A percentile compares a stretch with the other conserved stretches of the same genome.
Conservation (phyloP, 257 asterid species). For the Henckelia pumila region DNA sequence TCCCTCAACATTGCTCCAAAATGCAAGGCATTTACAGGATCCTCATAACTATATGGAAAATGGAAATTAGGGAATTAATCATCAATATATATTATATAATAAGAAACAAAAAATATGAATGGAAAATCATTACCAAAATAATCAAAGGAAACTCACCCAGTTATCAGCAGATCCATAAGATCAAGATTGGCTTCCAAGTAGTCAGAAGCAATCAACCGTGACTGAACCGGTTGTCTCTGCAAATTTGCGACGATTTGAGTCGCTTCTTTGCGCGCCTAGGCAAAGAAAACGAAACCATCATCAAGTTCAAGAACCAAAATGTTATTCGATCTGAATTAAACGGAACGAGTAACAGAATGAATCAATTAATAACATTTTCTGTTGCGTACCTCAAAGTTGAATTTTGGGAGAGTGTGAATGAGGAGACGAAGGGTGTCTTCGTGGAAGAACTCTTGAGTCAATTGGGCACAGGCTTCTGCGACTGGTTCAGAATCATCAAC, state of each 20-base stretch:
- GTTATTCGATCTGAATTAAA: not conserved
- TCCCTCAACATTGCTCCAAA: constrained; percentile 88
- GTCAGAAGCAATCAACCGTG: constrained; percentile 70
- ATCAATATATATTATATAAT: not conserved
- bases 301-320: constrained; percentile 11
- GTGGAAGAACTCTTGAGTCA: not conserved
- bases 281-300: constrained; percentile 18
- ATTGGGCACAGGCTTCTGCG: not conserved
- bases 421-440: not conserved
- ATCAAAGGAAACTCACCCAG: constrained; percentile 54
- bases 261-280: constrained; percentile 85
- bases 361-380: too few relatives aligned
- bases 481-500: not conserved
- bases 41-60: constrained; percentile 55
- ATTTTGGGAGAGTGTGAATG: not conserved
- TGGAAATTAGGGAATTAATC: constrained; percentile 1
- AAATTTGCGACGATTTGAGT: constrained; percentile 80
- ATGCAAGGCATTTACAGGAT: constrained; percentile 71
- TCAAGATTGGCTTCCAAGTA: constrained; percentile 81
- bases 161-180: constrained; percentile 59
- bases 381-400: not conserved
- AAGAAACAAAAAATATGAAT: not conserved
- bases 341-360: not conserved
- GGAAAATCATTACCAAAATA: not conserved
- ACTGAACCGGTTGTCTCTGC: constrained; percentile 78